These are phyloP conservation scores for Fraxinus ornus DNA, from an alignment of 305 asterid genomes.

Conservation along the genomic window DNA sequence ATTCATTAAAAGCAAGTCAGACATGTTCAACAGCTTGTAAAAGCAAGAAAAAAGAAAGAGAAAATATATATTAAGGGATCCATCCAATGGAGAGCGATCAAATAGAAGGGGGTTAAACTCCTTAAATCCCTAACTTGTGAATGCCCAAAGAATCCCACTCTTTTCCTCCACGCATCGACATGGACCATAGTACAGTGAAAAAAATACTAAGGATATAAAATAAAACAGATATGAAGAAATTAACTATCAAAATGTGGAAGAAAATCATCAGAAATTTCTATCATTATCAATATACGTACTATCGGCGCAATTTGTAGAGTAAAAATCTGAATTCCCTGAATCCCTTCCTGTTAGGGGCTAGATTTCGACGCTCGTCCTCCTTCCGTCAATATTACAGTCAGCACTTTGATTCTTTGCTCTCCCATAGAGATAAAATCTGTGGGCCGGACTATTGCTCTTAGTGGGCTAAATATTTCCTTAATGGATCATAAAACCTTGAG, in stretches of 20 bases:
- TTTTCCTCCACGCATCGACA: neutral
- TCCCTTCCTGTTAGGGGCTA: neutral
- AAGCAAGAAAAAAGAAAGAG: neutral
- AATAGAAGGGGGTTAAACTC: neutral
- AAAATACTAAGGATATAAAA: neutral
- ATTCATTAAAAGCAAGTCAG: neutral
- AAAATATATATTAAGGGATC: neutral
- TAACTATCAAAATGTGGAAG: neutral
- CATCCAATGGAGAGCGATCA: neutral
- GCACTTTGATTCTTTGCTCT: too few species aligned
- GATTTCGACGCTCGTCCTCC: neutral
- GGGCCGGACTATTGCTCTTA: too few species aligned
- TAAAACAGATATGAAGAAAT: neutral
- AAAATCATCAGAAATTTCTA: neutral
- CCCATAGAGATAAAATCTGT: too few species aligned
- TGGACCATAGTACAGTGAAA: too few species aligned
- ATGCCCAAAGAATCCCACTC: neutral
- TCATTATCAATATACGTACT: neutral
- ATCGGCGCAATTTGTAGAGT: neutral
- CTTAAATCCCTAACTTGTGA: neutral
- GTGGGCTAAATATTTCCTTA: too few species aligned
- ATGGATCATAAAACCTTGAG: too few species aligned
- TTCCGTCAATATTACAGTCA: neutral
- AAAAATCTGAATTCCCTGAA: neutral
- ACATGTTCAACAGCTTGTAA: neutral